phyloP scores from a whole-genome alignment of 352 stramenopile species.

The Phytophthora parvispora region DNA sequence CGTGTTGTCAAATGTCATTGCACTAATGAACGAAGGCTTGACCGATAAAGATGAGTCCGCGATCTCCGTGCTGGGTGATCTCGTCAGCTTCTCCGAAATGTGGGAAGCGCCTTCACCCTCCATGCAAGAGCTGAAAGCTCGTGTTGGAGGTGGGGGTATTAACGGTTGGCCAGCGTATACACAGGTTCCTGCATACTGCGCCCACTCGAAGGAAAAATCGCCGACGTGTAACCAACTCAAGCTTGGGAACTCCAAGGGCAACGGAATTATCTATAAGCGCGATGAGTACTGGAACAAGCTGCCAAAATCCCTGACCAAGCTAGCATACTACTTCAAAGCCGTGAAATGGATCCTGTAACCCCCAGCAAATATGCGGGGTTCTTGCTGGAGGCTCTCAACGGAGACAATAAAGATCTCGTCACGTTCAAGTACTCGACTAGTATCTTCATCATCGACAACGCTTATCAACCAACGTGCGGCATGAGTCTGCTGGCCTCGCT shows the following conservation, averaged over 20 bases:
- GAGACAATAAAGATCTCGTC: slow-evolving; percentile 41
- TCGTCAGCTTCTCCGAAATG: slow-evolving; percentile 46
- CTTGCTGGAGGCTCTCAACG: slow-evolving; percentile 31
- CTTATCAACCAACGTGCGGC: not conserved
- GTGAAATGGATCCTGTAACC: slow-evolving; percentile 45
- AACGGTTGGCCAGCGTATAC: too few relatives aligned
- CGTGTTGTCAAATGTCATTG: slow-evolving; percentile 20
- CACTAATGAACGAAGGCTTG: too few relatives aligned
- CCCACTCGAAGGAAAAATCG: slow-evolving; percentile 46
- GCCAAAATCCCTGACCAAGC: slow-evolving; percentile 38
- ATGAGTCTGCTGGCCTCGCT: not conserved
- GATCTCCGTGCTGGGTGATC: slow-evolving; percentile 40
- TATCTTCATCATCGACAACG: too few relatives aligned
- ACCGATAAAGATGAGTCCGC: too few relatives aligned
- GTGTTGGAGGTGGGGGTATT: too few relatives aligned
- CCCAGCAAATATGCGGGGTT: slow-evolving; percentile 49
- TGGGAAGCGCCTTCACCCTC: slow-evolving; percentile 39
- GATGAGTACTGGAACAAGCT: slow-evolving; percentile 58
- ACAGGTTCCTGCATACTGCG: slow-evolving; percentile 46
- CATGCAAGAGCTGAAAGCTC: not conserved
- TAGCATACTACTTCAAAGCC: slow-evolving; percentile 47
- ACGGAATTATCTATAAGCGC: slow-evolving; percentile 39
- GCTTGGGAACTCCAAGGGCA: slow-evolving; percentile 14
- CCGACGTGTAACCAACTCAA: slow-evolving; percentile 22
- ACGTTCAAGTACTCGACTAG: slow-evolving; percentile 35